phyloP scores from a whole-genome alignment of 2,329 filamentous ascomycete genomes.

The Fusarium begoniae region DNA sequence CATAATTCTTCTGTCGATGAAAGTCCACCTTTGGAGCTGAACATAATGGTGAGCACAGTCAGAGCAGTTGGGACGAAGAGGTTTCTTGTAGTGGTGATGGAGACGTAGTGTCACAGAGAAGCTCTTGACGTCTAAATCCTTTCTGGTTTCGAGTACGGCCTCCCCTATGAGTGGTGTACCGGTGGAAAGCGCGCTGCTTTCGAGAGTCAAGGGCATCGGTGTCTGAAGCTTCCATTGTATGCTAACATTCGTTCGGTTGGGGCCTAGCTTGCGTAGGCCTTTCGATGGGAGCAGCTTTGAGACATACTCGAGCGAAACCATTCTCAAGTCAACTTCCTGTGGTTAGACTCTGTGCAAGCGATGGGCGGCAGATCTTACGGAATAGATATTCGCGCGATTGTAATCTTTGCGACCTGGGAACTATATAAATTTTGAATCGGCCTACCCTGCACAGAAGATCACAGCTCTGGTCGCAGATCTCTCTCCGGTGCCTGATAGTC shows the following conservation, averaged over 20 bases:
- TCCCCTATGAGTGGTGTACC: background rate
- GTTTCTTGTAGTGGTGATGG: background rate
- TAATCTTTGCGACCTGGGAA: background rate
- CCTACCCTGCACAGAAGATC: background rate
- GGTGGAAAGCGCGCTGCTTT: background rate
- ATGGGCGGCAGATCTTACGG: rapidly evolving
- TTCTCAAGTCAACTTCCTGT: rapidly evolving
- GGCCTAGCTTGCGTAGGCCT: background rate
- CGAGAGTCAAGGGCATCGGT: background rate
- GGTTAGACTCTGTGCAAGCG: background rate
- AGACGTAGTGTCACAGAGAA: background rate
- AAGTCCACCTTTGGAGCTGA: background rate
- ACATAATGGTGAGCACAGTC: background rate
- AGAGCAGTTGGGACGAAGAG: background rate
- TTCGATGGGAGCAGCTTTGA: background rate
- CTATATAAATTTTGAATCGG: rapidly evolving
- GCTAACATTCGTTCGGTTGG: background rate
- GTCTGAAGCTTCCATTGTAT: background rate
- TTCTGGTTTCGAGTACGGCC: background rate
- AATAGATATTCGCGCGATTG: background rate
- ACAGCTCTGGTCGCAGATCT: background rate
- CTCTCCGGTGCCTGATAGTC: background rate
- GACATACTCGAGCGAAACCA: background rate
- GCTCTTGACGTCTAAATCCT: background rate
- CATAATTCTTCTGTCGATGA: background rate